Percentiles rank a stretch among this genome's conserved stretches.
phyloP scores from a whole-genome alignment of 805 yeast species.

The Suhomyces kilbournensis region DNA sequence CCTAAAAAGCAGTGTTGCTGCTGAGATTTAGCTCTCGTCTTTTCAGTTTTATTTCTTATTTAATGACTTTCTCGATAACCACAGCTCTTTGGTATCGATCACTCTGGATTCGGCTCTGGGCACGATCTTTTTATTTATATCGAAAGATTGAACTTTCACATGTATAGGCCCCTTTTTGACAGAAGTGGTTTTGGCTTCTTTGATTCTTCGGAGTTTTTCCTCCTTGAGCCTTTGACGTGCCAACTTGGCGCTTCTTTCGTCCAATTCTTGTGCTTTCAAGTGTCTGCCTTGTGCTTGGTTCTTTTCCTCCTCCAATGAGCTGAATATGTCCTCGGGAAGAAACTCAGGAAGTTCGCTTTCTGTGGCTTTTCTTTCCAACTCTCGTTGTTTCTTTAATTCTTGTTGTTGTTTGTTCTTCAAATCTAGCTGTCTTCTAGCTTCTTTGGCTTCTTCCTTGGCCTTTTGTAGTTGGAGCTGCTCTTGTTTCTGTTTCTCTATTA shows the following conservation, averaged over 20 bases:
- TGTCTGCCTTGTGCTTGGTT: conserved; percentile 21
- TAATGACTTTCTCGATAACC: conserved; percentile 41
- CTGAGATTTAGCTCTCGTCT: background rate
- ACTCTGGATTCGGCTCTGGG: conserved; percentile 36
- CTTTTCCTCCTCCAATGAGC: conserved; percentile 17
- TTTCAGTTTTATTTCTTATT: conserved; percentile 23
- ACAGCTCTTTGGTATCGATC: conserved; percentile 29
- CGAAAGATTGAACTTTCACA: conserved; percentile 31
- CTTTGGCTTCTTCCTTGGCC: conserved; percentile 26
- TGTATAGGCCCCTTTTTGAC: conserved; percentile 41
- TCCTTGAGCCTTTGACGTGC: conserved; percentile 29
- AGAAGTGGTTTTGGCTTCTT: conserved; percentile 20
- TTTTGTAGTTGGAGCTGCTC: conserved; percentile 21
- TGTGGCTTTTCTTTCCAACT: conserved; percentile 10
- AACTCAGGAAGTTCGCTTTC: conserved; percentile 33
- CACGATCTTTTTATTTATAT: conserved; percentile 23
- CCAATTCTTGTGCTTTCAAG: conserved; percentile 30
- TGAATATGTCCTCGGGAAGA: conserved; percentile 40
- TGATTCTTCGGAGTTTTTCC: conserved; percentile 30
- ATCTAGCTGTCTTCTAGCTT: conserved; percentile 35
- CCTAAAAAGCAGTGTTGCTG: background rate
- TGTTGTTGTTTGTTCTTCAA: conserved; percentile 35
- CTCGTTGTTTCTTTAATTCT: conserved; percentile 22
- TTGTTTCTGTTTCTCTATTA: conserved; percentile 25
- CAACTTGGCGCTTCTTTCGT: conserved; percentile 25